These are phyloP conservation scores for Myriosclerotinia duriaeana DNA, from an alignment of 2,329 filamentous ascomycete genomes.

Conservation along the genomic window DNA sequence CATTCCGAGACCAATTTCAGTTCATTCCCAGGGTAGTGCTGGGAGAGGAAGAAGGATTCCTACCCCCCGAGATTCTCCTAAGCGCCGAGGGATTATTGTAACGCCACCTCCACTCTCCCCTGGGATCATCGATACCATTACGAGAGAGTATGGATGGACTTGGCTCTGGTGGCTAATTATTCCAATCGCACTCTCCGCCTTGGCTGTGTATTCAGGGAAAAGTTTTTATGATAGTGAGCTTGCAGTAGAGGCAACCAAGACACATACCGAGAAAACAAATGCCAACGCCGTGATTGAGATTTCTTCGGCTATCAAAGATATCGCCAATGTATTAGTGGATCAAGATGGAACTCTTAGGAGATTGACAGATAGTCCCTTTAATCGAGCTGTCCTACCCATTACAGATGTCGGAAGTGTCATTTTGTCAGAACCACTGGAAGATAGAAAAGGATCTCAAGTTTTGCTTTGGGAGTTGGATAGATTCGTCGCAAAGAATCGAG, in stretches of 20 bases:
- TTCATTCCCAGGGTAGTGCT: neutral
- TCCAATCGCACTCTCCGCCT: neutral
- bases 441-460: neutral
- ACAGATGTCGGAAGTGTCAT: neutral
- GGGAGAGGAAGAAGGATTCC: no score
- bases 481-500: neutral
- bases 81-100: neutral
- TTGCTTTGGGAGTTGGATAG: neutral
- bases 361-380: constrained; percentile 4
- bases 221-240: neutral
- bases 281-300: neutral
- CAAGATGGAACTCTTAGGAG: neutral
- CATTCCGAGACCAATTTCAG: neutral
- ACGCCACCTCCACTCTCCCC: neutral
- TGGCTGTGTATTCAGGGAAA: neutral
- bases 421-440: neutral
- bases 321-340: neutral
- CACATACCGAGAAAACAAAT: neutral
- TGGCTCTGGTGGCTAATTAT: neutral
- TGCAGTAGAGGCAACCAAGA: neutral
- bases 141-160: constrained; percentile 1
- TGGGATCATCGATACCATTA: neutral
- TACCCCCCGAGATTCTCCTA: neutral
- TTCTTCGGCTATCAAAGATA: neutral
- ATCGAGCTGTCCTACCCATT: neutral